Evolutionary conservation across 1,139 yeast genomes (phyloP).

Genomic region (Pichia sp.): DNA sequence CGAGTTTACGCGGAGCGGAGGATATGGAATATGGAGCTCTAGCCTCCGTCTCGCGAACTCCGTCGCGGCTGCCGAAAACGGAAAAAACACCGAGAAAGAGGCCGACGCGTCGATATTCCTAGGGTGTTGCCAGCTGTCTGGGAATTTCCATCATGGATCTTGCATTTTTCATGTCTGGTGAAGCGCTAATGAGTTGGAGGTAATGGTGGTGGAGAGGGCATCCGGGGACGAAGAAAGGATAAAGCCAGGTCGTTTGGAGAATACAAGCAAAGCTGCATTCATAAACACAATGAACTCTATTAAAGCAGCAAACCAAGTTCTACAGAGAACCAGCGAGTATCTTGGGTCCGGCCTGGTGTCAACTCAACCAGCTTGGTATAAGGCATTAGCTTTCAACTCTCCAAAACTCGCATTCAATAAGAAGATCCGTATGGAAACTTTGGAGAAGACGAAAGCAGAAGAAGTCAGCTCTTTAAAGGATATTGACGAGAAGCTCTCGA

Average conservation of each 20-base stretch:
- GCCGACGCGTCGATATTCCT: too few species aligned
- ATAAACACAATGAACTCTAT: slow-evolving; percentile 23
- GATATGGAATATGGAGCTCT: too few species aligned
- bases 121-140: too few species aligned
- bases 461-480: slow-evolving; percentile 12
- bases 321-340: slow-evolving; percentile 71
- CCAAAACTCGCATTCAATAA: slow-evolving; percentile 53
- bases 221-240: neutral
- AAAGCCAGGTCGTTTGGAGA: neutral
- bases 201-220: too few species aligned
- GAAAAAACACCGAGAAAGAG: too few species aligned
- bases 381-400: slow-evolving; percentile 73
- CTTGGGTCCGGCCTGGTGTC: slow-evolving; percentile 57
- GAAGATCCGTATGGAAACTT: slow-evolving; percentile 20
- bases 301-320: slow-evolving; percentile 52
- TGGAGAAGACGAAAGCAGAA: slow-evolving; percentile 16
- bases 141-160: too few species aligned
- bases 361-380: slow-evolving; percentile 80
- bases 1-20: too few species aligned
- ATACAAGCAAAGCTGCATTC: too few species aligned
- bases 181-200: too few species aligned
- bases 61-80: too few species aligned
- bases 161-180: too few species aligned
- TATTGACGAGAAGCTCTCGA: slow-evolving; percentile 8
- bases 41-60: too few species aligned